Evolutionary conservation across 2,329 filamentous ascomycete genomes (phyloP).

Genomic region (Sporothrix pallida): DNA sequence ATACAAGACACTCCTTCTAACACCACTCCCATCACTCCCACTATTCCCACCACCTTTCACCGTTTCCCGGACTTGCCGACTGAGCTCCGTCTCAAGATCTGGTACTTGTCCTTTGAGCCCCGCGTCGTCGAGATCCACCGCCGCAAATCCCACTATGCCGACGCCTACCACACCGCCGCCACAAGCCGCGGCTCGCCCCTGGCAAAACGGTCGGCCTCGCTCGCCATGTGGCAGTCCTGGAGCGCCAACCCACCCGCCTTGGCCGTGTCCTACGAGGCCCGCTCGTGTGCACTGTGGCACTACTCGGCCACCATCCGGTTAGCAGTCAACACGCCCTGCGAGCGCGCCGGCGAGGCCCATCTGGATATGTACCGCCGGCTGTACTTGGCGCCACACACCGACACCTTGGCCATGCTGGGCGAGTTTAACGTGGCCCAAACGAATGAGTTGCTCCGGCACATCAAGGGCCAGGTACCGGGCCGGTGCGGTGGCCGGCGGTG

Average conservation of each 20-base stretch:
- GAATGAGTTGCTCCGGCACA: constrained; percentile 30
- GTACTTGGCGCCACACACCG: constrained; percentile 43
- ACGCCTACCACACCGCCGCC: constrained; percentile 30
- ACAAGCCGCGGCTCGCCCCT: too few species aligned
- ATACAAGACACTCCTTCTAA: neutral
- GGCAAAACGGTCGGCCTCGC: neutral
- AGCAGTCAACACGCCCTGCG: constrained; percentile 35
- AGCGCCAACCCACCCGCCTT: constrained; percentile 46
- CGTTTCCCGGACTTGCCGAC: constrained; percentile 45
- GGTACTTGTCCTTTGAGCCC: constrained; percentile 44
- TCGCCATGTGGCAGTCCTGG: constrained; percentile 43
- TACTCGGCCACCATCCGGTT: constrained; percentile 45
- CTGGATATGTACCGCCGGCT: constrained; percentile 39
- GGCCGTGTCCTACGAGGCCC: constrained; percentile 45
- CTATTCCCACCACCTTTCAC: constrained; percentile 38
- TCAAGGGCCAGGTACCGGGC: neutral
- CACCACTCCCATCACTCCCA: neutral
- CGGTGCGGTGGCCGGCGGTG: neutral
- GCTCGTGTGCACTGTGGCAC: constrained; percentile 42
- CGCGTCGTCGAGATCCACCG: constrained; percentile 47
- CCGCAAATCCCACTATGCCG: constrained; percentile 43
- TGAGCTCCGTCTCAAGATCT: constrained; percentile 48
- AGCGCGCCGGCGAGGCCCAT: constrained; percentile 37
- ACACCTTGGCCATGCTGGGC: constrained; percentile 46
- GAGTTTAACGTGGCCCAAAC: constrained; percentile 39